phyloP scores from a whole-genome alignment of 1,139 yeast species.

The Ogataea hybrid region DNA sequence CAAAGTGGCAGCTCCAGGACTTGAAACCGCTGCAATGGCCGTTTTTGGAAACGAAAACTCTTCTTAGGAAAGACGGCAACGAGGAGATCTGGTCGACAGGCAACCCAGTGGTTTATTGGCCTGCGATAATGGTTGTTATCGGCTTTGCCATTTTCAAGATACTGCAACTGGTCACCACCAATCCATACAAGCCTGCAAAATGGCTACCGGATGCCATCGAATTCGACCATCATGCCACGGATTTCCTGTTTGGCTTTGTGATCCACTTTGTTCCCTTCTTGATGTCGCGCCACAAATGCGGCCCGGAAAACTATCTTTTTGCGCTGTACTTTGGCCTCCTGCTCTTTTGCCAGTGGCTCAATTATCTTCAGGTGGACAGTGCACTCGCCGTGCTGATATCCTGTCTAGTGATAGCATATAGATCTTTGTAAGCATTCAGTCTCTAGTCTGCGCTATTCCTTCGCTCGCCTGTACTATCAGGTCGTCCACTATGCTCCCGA shows the following conservation, averaged over 20 bases:
- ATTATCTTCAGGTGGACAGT: constrained; percentile 30
- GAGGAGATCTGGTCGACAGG: constrained; percentile 54
- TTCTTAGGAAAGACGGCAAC: constrained; percentile 45
- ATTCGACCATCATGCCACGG: constrained; percentile 23
- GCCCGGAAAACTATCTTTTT: constrained; percentile 61
- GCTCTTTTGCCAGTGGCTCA: constrained; percentile 48
- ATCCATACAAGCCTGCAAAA: constrained; percentile 20
- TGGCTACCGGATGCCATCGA: constrained; percentile 9
- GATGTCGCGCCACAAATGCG: constrained; percentile 53
- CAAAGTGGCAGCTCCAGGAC: constrained; percentile 46
- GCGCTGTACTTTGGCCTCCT: constrained; percentile 59
- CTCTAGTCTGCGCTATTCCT: constrained; percentile 44
- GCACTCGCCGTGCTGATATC: constrained; percentile 33
- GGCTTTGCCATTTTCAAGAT: constrained; percentile 17
- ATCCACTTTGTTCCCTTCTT: constrained; percentile 54
- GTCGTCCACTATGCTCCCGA: constrained; percentile 65
- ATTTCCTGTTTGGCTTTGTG: constrained; percentile 49
- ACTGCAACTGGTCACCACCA: constrained; percentile 18
- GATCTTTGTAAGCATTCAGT: constrained; percentile 27
- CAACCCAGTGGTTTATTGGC: constrained; percentile 53
- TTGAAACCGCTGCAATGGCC: constrained; percentile 56
- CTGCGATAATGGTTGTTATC: constrained; percentile 22
- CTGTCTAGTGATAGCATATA: constrained; percentile 39
- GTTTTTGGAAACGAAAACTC: constrained; percentile 49
- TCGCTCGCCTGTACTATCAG: constrained; percentile 62